These are phyloP conservation scores for Yamadazyma sp. DNA, from an alignment of 1,139 yeast genomes.

Conservation along the genomic window DNA sequence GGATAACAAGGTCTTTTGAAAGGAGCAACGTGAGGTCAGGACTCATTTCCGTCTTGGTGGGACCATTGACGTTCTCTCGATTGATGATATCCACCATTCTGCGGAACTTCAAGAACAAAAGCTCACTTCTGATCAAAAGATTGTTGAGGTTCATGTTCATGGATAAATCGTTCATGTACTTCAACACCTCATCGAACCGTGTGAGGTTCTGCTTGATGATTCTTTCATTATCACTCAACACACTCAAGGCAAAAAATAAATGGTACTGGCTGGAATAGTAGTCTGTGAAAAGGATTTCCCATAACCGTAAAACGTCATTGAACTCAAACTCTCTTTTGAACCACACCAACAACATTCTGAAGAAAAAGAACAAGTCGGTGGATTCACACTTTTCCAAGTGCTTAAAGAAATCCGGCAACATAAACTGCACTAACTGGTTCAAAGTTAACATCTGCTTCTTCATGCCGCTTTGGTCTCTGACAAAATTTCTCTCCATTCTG, in stretches of 20 bases:
- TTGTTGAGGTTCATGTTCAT: slow-evolving; percentile 74
- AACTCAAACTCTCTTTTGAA: slow-evolving; percentile 88
- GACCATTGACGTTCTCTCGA: slow-evolving; percentile 40
- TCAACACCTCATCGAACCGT: slow-evolving; percentile 86
- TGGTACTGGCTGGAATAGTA: slow-evolving; percentile 83
- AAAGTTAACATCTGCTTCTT: slow-evolving; percentile 80
- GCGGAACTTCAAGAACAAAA: slow-evolving; percentile 74
- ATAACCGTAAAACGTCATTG: slow-evolving; percentile 71
- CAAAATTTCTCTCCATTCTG: slow-evolving; percentile 90
- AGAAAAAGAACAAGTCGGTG: slow-evolving; percentile 86
- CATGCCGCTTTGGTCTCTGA: slow-evolving; percentile 92
- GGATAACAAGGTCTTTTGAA: slow-evolving; percentile 58
- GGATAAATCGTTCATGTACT: slow-evolving; percentile 87
- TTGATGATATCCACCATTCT: slow-evolving; percentile 79
- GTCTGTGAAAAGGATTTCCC: slow-evolving; percentile 95
- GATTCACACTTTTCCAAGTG: slow-evolving; percentile 89
- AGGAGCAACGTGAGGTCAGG: slow-evolving; percentile 58
- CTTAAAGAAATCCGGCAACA: slow-evolving; percentile 79
- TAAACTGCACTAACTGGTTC: slow-evolving; percentile 80
- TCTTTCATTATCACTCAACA: slow-evolving; percentile 81
- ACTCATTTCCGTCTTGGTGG: slow-evolving; percentile 24
- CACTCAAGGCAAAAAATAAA: slow-evolving; percentile 80
- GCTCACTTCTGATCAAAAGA: slow-evolving; percentile 75
- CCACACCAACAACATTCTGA: slow-evolving; percentile 94
- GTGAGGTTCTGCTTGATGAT: slow-evolving; percentile 71